Evolutionary conservation across 352 stramenopile genomes (phyloP).

Genomic region (Globisporangium solare): DNA sequence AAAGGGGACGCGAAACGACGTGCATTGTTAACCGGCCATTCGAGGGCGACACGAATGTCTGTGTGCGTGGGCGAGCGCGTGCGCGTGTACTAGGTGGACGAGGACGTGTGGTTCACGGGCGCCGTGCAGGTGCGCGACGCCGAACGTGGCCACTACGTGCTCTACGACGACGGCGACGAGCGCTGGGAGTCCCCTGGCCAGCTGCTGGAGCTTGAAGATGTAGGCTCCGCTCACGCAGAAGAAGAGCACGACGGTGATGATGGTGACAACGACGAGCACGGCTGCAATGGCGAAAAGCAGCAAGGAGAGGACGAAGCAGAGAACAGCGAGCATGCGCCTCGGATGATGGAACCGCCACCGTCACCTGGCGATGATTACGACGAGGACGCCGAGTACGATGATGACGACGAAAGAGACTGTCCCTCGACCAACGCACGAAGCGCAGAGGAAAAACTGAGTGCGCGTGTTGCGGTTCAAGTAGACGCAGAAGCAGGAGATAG

Average conservation of each 20-base stretch:
- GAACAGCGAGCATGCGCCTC: neutral
- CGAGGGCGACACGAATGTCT: no score
- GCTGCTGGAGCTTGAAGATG: slow-evolving; percentile 35
- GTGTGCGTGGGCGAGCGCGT: slow-evolving; percentile 46
- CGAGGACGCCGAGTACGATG: slow-evolving; percentile 13
- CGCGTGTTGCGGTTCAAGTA: no score
- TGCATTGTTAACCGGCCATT: no score
- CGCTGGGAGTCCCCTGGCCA: slow-evolving; percentile 47
- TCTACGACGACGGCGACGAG: slow-evolving; percentile 82
- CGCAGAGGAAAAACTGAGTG: neutral
- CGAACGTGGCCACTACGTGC: slow-evolving; percentile 48
- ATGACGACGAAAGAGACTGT: slow-evolving; percentile 3
- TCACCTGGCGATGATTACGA: slow-evolving; percentile 31
- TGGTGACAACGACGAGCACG: neutral
- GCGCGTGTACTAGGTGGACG: slow-evolving; percentile 67
- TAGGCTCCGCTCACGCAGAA: neutral
- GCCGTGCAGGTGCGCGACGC: slow-evolving; percentile 36
- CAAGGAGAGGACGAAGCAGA: neutral
- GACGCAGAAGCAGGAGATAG: neutral
- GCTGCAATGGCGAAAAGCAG: neutral
- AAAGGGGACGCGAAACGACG: neutral
- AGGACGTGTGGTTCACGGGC: slow-evolving; percentile 70
- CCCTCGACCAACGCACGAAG: no score
- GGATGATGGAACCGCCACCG: slow-evolving; percentile 41
- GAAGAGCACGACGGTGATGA: neutral